Evolutionary conservation across 73 alveolate genomes (phyloP).

Genomic region (Diophrys sp.): DNA sequence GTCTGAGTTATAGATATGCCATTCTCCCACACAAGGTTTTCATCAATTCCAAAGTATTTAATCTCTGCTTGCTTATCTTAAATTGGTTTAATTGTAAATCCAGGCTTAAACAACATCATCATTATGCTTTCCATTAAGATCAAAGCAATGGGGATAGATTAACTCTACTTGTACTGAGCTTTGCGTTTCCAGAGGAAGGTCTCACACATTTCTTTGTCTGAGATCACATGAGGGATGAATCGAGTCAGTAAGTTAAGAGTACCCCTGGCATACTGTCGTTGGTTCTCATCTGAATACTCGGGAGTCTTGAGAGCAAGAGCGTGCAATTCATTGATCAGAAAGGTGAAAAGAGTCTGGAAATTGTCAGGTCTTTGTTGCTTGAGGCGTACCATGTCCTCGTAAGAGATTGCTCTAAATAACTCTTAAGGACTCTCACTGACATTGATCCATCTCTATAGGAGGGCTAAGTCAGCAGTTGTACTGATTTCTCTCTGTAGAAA

Average conservation of each 20-base stretch:
- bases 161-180: too few relatives aligned
- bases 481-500: too few relatives aligned
- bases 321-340: not conserved
- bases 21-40: constrained; percentile 42
- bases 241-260: constrained; percentile 3
- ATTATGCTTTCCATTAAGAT: constrained; percentile 48
- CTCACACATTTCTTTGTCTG: too few relatives aligned
- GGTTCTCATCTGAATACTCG: not conserved
- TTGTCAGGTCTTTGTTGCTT: constrained; percentile 8
- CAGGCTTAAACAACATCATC: constrained; percentile 50
- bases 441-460: too few relatives aligned
- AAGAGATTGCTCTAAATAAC: constrained; percentile 4
- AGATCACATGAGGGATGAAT: too few relatives aligned
- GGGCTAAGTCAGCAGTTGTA: too few relatives aligned
- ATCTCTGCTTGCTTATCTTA: constrained; percentile 14
- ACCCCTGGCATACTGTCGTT: not conserved
- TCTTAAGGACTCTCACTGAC: too few relatives aligned
- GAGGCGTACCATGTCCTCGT: constrained; percentile 1
- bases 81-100: constrained; percentile 39
- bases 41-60: constrained; percentile 30
- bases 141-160: too few relatives aligned
- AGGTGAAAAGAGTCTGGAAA: not conserved
- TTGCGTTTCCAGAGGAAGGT: too few relatives aligned
- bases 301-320: not conserved
- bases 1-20: constrained; percentile 33